Percentiles rank a stretch among this genome's conserved stretches.
Conservation (phyloP, 352 stramenopile genomes). For the Pythium grandisporangium region DNA sequence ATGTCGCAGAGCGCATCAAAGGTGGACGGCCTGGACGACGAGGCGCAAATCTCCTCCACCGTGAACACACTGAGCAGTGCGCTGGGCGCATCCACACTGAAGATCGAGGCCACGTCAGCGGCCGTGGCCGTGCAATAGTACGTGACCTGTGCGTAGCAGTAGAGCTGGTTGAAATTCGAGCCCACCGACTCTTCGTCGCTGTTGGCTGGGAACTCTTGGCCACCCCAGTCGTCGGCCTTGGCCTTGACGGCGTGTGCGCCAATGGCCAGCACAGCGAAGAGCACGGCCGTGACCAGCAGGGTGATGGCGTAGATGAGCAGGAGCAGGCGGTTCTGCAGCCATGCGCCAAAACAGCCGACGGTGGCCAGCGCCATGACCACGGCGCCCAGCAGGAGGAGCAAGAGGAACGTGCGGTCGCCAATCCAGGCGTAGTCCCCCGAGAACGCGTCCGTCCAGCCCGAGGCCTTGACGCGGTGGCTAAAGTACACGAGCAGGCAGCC, state of each 20-base stretch:
- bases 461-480: conserved; percentile 49
- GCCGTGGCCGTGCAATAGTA: conserved; percentile 51
- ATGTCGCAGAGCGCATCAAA: conserved; percentile 51
- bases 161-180: conserved; percentile 70
- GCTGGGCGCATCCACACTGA: conserved; percentile 22
- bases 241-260: conserved; percentile 42
- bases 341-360: conserved; percentile 64
- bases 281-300: conserved; percentile 38
- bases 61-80: conserved; percentile 51
- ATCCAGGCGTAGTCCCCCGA: conserved; percentile 61
- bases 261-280: conserved; percentile 63
- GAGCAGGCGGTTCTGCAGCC: conserved; percentile 57
- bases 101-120: conserved; percentile 10
- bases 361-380: conserved; percentile 54
- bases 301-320: conserved; percentile 61
- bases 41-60: conserved; percentile 35
- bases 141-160: conserved; percentile 70
- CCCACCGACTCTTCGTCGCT: conserved; percentile 36
- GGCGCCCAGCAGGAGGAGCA: conserved; percentile 57
- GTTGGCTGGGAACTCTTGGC: conserved; percentile 28
- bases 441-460: conserved; percentile 70
- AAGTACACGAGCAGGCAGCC: conserved; percentile 79
- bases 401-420: conserved; percentile 45
- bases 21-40: conserved; percentile 21
- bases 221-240: conserved; percentile 41